These are phyloP conservation scores for Penicillium sp. DNA, from an alignment of 2,329 filamentous ascomycete genomes.

Conservation along the genomic window DNA sequence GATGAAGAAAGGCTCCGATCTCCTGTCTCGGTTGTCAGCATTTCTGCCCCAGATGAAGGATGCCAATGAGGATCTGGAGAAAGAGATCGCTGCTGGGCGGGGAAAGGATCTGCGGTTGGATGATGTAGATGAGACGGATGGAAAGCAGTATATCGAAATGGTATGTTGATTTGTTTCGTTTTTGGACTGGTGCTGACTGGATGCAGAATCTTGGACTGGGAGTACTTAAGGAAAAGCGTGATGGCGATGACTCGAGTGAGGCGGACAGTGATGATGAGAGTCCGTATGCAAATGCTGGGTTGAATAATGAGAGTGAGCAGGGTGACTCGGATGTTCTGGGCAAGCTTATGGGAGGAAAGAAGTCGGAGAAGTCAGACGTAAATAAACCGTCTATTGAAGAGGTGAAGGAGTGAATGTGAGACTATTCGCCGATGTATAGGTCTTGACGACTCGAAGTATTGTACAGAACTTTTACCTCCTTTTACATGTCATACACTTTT, in stretches of 20 bases:
- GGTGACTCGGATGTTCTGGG: conserved; percentile 31
- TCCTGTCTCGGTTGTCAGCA: conserved; percentile 36
- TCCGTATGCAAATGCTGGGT: conserved; percentile 8
- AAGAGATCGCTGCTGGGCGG: conserved; percentile 34
- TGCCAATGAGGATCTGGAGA: conserved; percentile 41
- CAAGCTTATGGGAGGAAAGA: conserved; percentile 36
- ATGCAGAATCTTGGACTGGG: conserved; percentile 42
- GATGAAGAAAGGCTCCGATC: conserved; percentile 23
- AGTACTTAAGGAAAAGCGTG: conserved; percentile 41
- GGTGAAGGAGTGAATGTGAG: conserved; percentile 22
- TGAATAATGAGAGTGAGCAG: conserved; percentile 10
- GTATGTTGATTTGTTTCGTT: conserved; percentile 20
- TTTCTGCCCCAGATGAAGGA: conserved; percentile 42
- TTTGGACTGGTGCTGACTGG: conserved; percentile 2
- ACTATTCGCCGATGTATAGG: too few relatives aligned
- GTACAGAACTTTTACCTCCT: not conserved
- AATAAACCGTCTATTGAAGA: conserved; percentile 39
- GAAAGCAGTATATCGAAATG: conserved; percentile 42
- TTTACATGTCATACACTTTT: not conserved
- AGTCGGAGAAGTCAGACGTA: conserved; percentile 17
- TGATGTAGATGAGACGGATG: conserved; percentile 29
- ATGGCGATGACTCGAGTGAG: conserved; percentile 15
- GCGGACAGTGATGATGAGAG: conserved; percentile 18
- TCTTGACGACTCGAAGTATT: not conserved
- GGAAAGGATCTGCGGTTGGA: conserved; percentile 33